Evolutionary conservation across 2,329 filamentous ascomycete genomes (phyloP).

Genomic region (Aspergillaceae sp.): DNA sequence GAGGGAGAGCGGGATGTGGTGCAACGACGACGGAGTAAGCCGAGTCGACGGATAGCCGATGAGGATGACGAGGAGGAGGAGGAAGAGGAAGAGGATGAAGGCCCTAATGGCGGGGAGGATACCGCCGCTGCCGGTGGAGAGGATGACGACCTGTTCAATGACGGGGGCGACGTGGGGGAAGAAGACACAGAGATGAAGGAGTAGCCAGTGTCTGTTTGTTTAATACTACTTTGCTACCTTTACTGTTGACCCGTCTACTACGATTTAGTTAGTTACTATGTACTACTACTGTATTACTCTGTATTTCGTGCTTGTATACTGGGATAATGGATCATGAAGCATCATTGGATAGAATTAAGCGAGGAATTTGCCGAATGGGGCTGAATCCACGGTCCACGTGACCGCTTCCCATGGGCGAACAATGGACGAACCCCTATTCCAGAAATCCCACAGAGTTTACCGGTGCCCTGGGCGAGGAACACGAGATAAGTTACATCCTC

Average conservation of each 20-base stretch:
- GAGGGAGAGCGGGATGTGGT: slow-evolving; percentile 20
- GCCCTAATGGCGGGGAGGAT: slow-evolving; percentile 25
- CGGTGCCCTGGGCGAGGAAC: too few species aligned
- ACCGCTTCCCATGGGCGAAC: too few species aligned
- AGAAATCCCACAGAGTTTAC: too few species aligned
- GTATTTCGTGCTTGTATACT: too few species aligned
- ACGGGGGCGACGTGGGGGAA: slow-evolving; percentile 10
- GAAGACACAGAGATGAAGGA: slow-evolving; percentile 32
- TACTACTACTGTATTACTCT: neutral
- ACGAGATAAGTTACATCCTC: too few species aligned
- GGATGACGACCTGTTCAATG: slow-evolving; percentile 32
- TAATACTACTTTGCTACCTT: slow-evolving; percentile 8
- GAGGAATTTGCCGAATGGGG: too few species aligned
- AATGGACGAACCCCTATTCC: too few species aligned
- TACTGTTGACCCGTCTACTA: slow-evolving; percentile 4
- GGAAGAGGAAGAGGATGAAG: slow-evolving; percentile 26
- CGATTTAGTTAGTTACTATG: neutral
- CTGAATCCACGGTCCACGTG: too few species aligned
- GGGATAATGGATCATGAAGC: too few species aligned
- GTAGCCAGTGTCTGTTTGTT: neutral
- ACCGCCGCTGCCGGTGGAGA: slow-evolving; percentile 12
- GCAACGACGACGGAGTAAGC: slow-evolving; percentile 25
- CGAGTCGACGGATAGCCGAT: slow-evolving; percentile 27
- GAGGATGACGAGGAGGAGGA: slow-evolving; percentile 38
- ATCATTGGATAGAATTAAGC: too few species aligned